Evolutionary conservation across 164 flowering plant species (phyloP).

Genomic region (Tinospora cordifolia): DNA sequence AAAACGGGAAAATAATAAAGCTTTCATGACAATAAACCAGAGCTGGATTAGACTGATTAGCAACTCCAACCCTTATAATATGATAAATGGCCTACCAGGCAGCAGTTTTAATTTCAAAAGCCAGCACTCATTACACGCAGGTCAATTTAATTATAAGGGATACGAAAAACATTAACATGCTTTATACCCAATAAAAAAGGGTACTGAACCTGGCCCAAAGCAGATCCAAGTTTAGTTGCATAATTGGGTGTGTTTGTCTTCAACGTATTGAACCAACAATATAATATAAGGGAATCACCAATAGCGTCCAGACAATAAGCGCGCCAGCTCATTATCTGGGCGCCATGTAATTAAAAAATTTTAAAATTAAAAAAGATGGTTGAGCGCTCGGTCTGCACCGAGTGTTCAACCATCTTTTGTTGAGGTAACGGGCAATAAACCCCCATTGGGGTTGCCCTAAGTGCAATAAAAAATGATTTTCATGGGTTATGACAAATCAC

Average conservation of each 20-base stretch:
- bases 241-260: background rate
- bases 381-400: too few species aligned
- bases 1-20: background rate
- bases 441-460: too few species aligned
- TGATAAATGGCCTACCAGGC: background rate
- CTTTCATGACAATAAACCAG: background rate
- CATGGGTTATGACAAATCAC: too few species aligned
- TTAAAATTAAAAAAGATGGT: too few species aligned
- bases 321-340: too few species aligned
- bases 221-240: background rate
- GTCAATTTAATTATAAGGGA: background rate
- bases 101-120: background rate
- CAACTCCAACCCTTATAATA: background rate
- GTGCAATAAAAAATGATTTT: too few species aligned
- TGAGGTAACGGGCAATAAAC: too few species aligned
- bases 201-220: background rate
- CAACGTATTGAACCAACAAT: too few species aligned
- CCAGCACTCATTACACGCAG: background rate
- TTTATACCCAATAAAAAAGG: background rate
- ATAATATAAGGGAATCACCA: too few species aligned
- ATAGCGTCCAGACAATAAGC: too few species aligned
- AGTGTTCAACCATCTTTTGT: too few species aligned
- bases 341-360: too few species aligned
- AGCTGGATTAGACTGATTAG: background rate
- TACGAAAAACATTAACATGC: background rate